Evolutionary conservation across 345 rosid species (phyloP), one percentile per base, ranked within the genome.

Genomic region (Stellera chamaejasme): DNA sequence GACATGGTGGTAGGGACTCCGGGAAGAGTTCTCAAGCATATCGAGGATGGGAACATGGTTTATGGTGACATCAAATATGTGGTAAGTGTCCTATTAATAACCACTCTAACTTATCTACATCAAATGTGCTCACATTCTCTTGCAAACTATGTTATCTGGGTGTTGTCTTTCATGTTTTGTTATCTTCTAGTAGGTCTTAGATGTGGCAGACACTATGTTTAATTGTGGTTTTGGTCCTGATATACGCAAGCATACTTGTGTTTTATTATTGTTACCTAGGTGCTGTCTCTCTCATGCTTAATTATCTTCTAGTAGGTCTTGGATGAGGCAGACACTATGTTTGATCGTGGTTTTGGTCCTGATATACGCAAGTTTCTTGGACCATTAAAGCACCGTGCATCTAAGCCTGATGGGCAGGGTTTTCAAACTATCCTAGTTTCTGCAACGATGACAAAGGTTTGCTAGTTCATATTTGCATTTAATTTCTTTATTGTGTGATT

Each of bases 301-400:
- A 48, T 43, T 51, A 9, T 58, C 48, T 60, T 47, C 69, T 72
- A 45, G 43, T 78, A 92, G 97, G 98, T 86, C 54, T 74, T 88
- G 69, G 98, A 92, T 78, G 98, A 92, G 77, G 98, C 98, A 45
- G 98, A 92, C 74, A 88, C 98, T 45, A 92, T 92, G 98, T 92
- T 92, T 63, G 98, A 88, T 72, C 96, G 77, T 67, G 96, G 97
- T 43, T 92, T 92, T 70, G 98, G 97, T 66, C 96, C 98, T 23
- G 98, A 92, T 49, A 92, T 92, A 64, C 85, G 78, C 28, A 92
- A 92, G 65, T 88, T 92, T 71, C 80, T 88, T 42, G 88, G 72
- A 52, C 98, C 98, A 25, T 61, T 88, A 45, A 92, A 92, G 64
- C 74, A 78, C 27, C 94, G 97, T 55, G 78, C 87, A 6, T 61